phyloP scores from a whole-genome alignment of 2,329 filamentous ascomycete genomes.

The Colletotrichum navitas region DNA sequence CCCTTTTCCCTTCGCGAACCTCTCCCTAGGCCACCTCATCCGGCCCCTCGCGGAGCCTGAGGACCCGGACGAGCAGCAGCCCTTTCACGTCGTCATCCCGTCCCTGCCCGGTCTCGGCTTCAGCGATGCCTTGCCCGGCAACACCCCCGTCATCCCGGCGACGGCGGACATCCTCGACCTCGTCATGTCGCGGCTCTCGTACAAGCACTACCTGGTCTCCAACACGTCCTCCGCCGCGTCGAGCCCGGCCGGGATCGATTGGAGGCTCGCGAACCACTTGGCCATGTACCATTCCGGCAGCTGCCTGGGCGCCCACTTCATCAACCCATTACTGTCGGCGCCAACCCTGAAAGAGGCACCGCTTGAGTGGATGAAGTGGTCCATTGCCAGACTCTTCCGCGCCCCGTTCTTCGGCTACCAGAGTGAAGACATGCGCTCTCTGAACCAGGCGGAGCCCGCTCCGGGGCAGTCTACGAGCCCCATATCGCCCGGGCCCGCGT shows the following conservation, averaged over 20 bases:
- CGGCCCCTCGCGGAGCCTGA: conserved; percentile 66
- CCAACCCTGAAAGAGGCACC: conserved; percentile 61
- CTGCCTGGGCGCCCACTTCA: conserved; percentile 71
- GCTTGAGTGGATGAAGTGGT: conserved; percentile 67
- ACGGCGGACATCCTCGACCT: conserved; percentile 68
- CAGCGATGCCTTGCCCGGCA: conserved; percentile 69
- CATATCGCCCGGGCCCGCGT: conserved; percentile 49
- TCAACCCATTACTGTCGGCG: conserved; percentile 66
- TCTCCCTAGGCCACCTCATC: conserved; percentile 69
- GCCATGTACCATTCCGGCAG: conserved; percentile 60
- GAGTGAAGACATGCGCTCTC: conserved; percentile 62
- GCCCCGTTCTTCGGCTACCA: conserved; percentile 68
- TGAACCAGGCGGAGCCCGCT: conserved; percentile 48
- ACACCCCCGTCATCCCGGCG: conserved; percentile 61
- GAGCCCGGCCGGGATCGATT: conserved; percentile 65
- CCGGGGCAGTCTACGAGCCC: conserved; percentile 11
- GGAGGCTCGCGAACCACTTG: conserved; percentile 62
- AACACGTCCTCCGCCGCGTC: conserved; percentile 63
- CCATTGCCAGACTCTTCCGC: conserved; percentile 62
- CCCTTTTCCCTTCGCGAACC: conserved; percentile 74
- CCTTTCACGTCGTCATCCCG: conserved; percentile 76
- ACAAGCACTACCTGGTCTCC: conserved; percentile 68
- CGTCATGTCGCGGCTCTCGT: conserved; percentile 72
- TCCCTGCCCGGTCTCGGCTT: conserved; percentile 76
- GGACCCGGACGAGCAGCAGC: conserved; percentile 57